Base-by-base conservation (phyloP, 106 monocot species). In the Allium cepa region DNA sequence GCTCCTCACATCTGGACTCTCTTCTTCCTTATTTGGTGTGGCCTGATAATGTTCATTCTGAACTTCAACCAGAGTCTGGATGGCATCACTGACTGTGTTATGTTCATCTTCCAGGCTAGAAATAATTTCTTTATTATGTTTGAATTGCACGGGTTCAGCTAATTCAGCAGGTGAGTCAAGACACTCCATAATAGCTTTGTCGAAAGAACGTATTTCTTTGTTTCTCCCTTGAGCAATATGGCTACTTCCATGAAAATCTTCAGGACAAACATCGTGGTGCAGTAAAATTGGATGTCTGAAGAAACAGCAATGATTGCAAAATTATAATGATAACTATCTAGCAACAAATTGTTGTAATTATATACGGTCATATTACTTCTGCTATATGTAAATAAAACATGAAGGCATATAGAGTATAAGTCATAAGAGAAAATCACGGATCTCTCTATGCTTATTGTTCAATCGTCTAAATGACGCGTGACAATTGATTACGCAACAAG, bases 81-180 rank as follows among this genome's bases (percentile, higher is more conserved):
- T 5, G 36, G 36, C 36, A 36, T 36, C 36, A 36, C 4, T 36
- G 36, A 3, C 36, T 36, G 3, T 36, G 36, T 36, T 36, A 36
- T 36, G 36, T 0, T 22, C 22, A 22, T 22, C 22, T 22, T 22
- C 22, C 22, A 22, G 22, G 55, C 64, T 76, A 79, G 57, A 72
- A 64, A 62, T 73, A 58, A 79, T 77, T 72, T 59, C 48, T 4
- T 73, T 80, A 46, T 82, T 90, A 68, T 90, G 96, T 62, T 86
- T 71, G 51, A 88, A 86, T 16, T 74, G 75, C 47, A 66, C 8
- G 8, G 73, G 48, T 22, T 73, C 73, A 15, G 78, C 9, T 47
- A 72, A 60, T 17, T 67, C 22, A 67, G 13, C 53, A 28, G 77
- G 52, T 17, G 61, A 69, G 18, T 53, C 72, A 72, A 65, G 69